Evolutionary conservation across 768 basidiomycete genomes (phyloP), one percentile per base, ranked within the genome.

Genomic region (Lactarius akahatsu): DNA sequence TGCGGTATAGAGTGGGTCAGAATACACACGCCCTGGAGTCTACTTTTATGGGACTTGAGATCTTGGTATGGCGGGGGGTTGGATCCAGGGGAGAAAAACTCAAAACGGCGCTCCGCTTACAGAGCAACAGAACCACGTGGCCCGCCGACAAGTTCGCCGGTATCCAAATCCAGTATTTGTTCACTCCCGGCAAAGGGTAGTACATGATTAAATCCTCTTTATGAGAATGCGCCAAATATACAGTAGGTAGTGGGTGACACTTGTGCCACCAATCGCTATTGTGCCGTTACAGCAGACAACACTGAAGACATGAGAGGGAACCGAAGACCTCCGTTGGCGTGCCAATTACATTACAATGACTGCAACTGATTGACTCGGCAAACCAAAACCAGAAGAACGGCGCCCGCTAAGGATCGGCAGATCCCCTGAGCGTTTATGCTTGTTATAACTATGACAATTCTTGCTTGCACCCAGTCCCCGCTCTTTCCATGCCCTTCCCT

Each of bases 361-460:
- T 36, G 50, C 28, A 67, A 40, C 62, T 67, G 28, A 57, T 67
- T 55, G 66, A 67, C 66, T 67, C 58, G 65, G 60, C 45, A 13
- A 30, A 8, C 10, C 9, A n/a, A 0, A 34, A 34, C n/a, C 20
- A 59, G 50, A 59, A 47, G 47, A 20, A 28, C 15, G 23, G 61
- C 61, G 45, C 40, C 3, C 30, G n/a, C 23, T 38, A 15, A 38
- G 23, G 65, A 66, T 66, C 65, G 61, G 38, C 56, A 62, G 65
- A 63, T 67, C 15, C 26, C 54, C 15, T 15, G 50, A 38, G 62
- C 61, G 57, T 63, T 55, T 45, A 47, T 34, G 8, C n/a, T 13
- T 52, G 23, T 28, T 67, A 67, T 67, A 67, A 59, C 61, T 66
- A 66, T 43, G 50, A 18, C 40, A 20, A 16, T n/a, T 11, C 57